phyloP scores from a whole-genome alignment of 257 asterid genomes.

The Voacanga thouarsii region DNA sequence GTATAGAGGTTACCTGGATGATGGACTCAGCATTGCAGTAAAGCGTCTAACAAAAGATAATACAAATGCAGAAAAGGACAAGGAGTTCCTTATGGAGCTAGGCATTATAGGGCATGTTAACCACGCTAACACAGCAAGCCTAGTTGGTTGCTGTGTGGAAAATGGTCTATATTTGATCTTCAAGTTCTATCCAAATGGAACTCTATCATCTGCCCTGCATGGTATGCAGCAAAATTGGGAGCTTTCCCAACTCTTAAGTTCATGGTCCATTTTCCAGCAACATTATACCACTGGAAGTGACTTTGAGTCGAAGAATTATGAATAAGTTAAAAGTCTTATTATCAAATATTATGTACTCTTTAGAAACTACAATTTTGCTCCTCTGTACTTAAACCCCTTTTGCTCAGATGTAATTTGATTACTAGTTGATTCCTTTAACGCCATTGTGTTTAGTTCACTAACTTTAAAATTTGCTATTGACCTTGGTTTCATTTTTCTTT shows the following conservation, averaged over 20 bases:
- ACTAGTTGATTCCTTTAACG: too few species aligned
- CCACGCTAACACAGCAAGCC: conserved; percentile 68
- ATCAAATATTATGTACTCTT: neutral
- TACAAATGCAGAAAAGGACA: conserved; percentile 54
- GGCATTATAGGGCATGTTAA: conserved; percentile 75
- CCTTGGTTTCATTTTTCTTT: neutral
- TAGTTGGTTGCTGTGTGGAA: conserved; percentile 73
- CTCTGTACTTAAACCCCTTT: neutral
- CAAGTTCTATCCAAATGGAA: conserved; percentile 67
- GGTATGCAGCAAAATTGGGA: conserved; percentile 28
- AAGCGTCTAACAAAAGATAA: conserved; percentile 64
- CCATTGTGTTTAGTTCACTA: neutral
- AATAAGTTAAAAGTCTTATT: neutral
- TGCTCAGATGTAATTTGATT: too few species aligned
- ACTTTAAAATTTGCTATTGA: neutral
- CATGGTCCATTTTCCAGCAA: neutral
- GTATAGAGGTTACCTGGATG: conserved; percentile 49
- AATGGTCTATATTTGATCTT: conserved; percentile 72
- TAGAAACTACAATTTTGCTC: neutral
- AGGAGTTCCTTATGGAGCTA: conserved; percentile 65
- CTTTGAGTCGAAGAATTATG: neutral
- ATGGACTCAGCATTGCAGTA: conserved; percentile 57
- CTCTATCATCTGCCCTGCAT: conserved; percentile 66
- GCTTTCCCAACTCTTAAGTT: neutral
- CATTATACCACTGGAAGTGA: neutral